These are phyloP conservation scores for Heliamphora pulchella DNA, from an alignment of 179 eudicot species.

Conservation along the genomic window DNA sequence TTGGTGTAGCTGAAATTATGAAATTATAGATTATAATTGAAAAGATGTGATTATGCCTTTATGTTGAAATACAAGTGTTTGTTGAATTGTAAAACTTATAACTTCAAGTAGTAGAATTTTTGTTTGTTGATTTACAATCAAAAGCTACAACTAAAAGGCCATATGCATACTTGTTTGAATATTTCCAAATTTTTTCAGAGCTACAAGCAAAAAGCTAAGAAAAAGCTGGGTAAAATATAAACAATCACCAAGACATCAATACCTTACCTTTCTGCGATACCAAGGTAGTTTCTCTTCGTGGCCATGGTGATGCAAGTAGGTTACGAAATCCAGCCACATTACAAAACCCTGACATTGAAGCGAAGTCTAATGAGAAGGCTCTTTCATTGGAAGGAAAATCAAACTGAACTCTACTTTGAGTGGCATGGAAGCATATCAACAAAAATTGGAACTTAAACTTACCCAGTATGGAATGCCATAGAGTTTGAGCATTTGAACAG, in stretches of 20 bases:
- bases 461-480: constrained; percentile 60
- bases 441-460: neutral
- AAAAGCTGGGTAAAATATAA: neutral
- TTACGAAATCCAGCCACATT: constrained; percentile 57
- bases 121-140: too few relatives aligned
- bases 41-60: too few relatives aligned
- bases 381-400: neutral
- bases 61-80: too few relatives aligned
- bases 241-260: neutral
- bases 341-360: constrained; percentile 36
- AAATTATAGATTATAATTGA: too few relatives aligned
- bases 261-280: constrained; percentile 85
- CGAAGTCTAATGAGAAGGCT: constrained; percentile 8
- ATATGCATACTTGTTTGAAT: neutral
- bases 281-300: constrained; percentile 64
- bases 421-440: neutral
- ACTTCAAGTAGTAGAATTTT: too few relatives aligned
- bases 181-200: neutral
- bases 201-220: neutral
- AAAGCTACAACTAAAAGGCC: too few relatives aligned
- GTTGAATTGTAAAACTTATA: too few relatives aligned
- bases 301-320: constrained; percentile 67
- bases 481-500: constrained; percentile 43
- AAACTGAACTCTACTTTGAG: neutral
- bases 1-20: too few relatives aligned